Conservation (phyloP, 305 asterid species). For the Stenogyne calaminthoides region DNA sequence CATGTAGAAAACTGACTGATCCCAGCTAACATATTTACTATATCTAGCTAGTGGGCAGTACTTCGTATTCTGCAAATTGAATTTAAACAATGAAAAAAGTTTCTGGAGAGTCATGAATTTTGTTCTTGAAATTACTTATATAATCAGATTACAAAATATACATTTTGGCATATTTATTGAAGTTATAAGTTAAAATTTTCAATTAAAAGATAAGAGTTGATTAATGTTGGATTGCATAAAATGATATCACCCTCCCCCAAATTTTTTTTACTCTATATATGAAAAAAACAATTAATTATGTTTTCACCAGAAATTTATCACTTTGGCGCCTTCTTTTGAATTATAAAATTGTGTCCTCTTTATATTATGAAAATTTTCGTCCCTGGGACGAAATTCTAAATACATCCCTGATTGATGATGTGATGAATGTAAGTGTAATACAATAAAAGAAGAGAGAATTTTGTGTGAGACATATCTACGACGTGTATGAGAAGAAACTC, state of each 20-base stretch:
- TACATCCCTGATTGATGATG: too few species aligned
- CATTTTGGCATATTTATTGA: not conserved
- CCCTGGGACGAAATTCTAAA: too few species aligned
- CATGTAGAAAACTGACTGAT: slow-evolving; percentile 21
- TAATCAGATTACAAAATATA: too few species aligned
- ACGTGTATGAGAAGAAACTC: too few species aligned
- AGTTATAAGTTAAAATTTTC: not conserved
- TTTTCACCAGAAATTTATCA: too few species aligned
- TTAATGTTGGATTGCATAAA: not conserved
- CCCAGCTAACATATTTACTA: slow-evolving; percentile 27
- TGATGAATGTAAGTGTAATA: not conserved
- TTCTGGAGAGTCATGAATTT: not conserved
- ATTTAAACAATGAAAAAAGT: not conserved
- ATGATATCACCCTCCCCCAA: not conserved
- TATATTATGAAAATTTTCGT: too few species aligned
- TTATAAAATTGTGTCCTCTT: too few species aligned
- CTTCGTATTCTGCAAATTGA: not conserved
- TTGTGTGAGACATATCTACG: too few species aligned
- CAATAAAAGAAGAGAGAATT: not conserved
- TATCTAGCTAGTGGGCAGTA: slow-evolving; percentile 3
- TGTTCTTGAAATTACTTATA: not conserved
- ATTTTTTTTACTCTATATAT: too few species aligned
- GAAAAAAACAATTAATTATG: too few species aligned
- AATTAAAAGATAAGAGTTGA: not conserved
- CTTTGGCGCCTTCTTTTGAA: too few species aligned